Conservation (phyloP, 2,329 filamentous ascomycete genomes). For the Pseudomassariella vexata region DNA sequence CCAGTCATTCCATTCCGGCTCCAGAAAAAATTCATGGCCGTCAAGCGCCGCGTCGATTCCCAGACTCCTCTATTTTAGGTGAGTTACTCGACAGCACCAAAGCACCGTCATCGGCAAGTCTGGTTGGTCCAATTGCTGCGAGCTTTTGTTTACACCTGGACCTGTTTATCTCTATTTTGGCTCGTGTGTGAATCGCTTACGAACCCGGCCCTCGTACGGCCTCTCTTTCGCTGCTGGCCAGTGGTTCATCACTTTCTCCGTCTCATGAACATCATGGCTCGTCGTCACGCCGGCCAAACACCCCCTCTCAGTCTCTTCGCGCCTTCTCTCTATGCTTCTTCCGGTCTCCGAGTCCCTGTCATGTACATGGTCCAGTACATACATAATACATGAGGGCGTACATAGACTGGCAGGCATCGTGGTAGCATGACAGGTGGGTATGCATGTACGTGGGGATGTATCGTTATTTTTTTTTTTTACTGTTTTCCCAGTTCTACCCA, state of each 20-base stretch:
- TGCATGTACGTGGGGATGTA: slow-evolving; percentile 26
- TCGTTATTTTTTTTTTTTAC: slow-evolving; percentile 14
- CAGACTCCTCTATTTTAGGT: slow-evolving; percentile 14
- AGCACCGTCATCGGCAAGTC: slow-evolving; percentile 10
- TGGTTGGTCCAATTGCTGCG: slow-evolving; percentile 21
- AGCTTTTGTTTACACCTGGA: no score
- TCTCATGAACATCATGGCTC: slow-evolving; percentile 13
- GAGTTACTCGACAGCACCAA: slow-evolving; percentile 12
- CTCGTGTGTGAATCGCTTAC: slow-evolving; percentile 22
- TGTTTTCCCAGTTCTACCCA: slow-evolving; percentile 12
- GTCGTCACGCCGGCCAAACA: slow-evolving; percentile 10
- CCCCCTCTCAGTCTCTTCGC: slow-evolving; percentile 9
- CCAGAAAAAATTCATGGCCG: no score
- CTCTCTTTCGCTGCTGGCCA: slow-evolving; percentile 5
- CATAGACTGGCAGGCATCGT: slow-evolving; percentile 23
- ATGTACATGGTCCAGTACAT: slow-evolving; percentile 24
- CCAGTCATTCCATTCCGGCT: slow-evolving; percentile 9
- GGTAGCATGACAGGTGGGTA: slow-evolving; percentile 29
- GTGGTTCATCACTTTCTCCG: slow-evolving; percentile 1
- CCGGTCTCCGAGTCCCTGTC: slow-evolving; percentile 14
- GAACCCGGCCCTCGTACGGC: slow-evolving; percentile 17
- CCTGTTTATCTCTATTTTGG: slow-evolving; percentile 11
- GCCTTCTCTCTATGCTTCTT: slow-evolving; percentile 1
- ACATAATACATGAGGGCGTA: slow-evolving; percentile 23
- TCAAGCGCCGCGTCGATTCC: no score